phyloP scores from a whole-genome alignment of 345 rosid species.

The Eucalyptus decipiens region DNA sequence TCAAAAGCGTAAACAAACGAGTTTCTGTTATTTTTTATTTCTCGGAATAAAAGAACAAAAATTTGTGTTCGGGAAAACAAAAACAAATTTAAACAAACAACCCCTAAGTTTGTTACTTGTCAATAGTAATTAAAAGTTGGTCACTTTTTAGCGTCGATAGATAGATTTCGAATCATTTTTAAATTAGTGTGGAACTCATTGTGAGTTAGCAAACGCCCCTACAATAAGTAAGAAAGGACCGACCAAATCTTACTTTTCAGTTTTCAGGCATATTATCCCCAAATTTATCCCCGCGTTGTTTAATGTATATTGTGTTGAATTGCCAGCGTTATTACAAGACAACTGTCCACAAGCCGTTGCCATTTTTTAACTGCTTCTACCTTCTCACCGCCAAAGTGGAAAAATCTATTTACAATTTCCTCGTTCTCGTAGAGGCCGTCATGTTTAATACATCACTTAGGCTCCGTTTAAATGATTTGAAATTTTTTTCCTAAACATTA shows the following conservation, averaged over 20 bases:
- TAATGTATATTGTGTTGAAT: background rate
- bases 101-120: no score
- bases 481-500: no score
- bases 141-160: background rate
- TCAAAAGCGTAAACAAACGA: fast-evolving
- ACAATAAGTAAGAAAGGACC: background rate
- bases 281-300: background rate
- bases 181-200: background rate
- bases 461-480: background rate
- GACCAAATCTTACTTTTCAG: background rate
- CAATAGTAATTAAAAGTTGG: background rate
- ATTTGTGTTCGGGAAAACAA: fast-evolving
- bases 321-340: background rate
- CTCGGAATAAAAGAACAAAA: no score
- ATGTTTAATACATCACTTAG: background rate
- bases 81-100: no score
- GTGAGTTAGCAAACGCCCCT: background rate
- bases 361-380: background rate
- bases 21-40: fast-evolving
- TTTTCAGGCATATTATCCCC: no score
- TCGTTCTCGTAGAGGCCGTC: background rate
- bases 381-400: background rate
- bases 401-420: background rate
- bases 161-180: background rate
- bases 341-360: background rate